phyloP scores from a whole-genome alignment of 148 eudicot species.

The Rhododendron henanense region DNA sequence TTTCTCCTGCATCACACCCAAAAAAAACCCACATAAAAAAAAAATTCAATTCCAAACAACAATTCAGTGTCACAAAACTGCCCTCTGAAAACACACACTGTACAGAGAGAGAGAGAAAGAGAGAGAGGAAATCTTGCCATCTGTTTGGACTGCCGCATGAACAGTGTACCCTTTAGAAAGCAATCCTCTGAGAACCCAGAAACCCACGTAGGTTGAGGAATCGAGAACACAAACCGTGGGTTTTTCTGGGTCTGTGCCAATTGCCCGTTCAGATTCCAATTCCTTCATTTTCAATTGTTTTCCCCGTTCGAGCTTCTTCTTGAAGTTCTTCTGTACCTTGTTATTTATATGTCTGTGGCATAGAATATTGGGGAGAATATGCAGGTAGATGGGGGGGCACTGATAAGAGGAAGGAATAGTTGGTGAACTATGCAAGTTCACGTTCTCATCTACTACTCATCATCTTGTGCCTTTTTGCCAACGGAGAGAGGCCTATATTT shows the following conservation, averaged over 20 bases:
- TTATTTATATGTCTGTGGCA: background rate
- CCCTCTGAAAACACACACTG: background rate
- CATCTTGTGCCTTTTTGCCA: slow-evolving; percentile 8
- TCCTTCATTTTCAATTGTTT: background rate
- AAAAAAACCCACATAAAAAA: background rate
- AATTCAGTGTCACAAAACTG: background rate
- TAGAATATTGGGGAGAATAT: background rate
- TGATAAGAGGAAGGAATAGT: slow-evolving; percentile 12
- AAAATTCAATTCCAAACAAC: background rate
- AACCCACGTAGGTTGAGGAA: slow-evolving; percentile 48
- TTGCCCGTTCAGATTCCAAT: slow-evolving; percentile 9
- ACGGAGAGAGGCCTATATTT: background rate
- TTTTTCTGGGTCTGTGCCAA: slow-evolving; percentile 1
- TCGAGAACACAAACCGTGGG: slow-evolving; percentile 46
- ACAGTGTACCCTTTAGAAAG: slow-evolving; percentile 32
- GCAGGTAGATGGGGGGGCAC: slow-evolving; percentile 9
- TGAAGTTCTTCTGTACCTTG: background rate
- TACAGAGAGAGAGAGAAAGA: background rate
- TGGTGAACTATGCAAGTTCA: slow-evolving; percentile 27
- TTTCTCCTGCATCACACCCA: slow-evolving; percentile 27
- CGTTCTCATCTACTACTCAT: slow-evolving; percentile 30
- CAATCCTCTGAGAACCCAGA: slow-evolving; percentile 34
- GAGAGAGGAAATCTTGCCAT: slow-evolving; percentile 19
- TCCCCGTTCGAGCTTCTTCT: background rate
- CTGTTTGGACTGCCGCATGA: slow-evolving; percentile 33